A percentile compares a stretch with the other conserved stretches of the same genome.
Evolutionary conservation across 106 monocot species (phyloP).

Genomic region (Dendrobium catenatum): DNA sequence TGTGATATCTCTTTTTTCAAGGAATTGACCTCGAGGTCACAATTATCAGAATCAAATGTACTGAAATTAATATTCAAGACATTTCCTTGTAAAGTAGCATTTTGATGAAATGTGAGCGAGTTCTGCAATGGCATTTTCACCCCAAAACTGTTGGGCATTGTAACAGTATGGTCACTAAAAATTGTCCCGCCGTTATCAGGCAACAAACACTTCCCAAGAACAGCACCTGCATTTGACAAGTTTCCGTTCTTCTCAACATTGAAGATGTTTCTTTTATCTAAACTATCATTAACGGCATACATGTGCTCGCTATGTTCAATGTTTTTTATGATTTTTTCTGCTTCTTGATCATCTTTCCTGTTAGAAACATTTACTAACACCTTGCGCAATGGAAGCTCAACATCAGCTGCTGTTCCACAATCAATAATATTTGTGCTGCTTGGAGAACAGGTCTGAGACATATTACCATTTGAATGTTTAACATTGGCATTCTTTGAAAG

Average conservation of each 20-base stretch:
- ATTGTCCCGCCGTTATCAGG: slow-evolving; percentile 11
- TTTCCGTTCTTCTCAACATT: slow-evolving; percentile 12
- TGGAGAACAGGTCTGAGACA: slow-evolving; percentile 6
- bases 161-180: slow-evolving; percentile 7
- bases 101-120: slow-evolving; percentile 13
- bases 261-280: neutral
- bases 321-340: slow-evolving; percentile 16
- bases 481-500: slow-evolving; percentile 10
- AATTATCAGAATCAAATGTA: slow-evolving; percentile 16
- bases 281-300: slow-evolving; percentile 4
- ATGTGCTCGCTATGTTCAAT: slow-evolving; percentile 15
- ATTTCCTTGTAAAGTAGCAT: slow-evolving; percentile 4
- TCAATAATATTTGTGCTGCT: slow-evolving; percentile 9
- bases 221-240: neutral
- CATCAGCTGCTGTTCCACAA: slow-evolving; percentile 6
- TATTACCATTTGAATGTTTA: slow-evolving; percentile 23
- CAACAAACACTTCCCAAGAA: slow-evolving; percentile 9
- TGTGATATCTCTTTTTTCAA: slow-evolving; percentile 57
- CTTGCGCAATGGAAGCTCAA: slow-evolving; percentile 3
- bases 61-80: slow-evolving; percentile 4
- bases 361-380: slow-evolving; percentile 4
- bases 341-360: slow-evolving; percentile 15
- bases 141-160: slow-evolving; percentile 6
- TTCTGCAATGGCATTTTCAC: slow-evolving; percentile 15
- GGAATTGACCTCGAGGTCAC: slow-evolving; percentile 34